phyloP scores from a whole-genome alignment of 306 rosid species.

The Cajanus cajan region DNA sequence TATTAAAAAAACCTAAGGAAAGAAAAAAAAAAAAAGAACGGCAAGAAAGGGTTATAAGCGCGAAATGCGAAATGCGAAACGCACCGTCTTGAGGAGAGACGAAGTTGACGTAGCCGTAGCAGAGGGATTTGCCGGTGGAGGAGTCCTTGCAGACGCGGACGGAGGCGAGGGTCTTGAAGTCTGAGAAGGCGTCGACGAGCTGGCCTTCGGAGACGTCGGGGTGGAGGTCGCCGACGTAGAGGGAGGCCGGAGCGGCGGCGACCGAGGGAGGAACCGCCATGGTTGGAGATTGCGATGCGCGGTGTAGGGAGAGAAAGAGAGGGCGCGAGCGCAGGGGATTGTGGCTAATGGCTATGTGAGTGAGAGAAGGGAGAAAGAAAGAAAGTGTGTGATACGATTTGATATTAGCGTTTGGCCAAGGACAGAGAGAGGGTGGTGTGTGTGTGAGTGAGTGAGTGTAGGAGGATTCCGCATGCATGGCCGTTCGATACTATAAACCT shows the following conservation, averaged over 20 bases:
- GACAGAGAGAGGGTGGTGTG: slow-evolving; percentile 25
- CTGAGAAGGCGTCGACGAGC: slow-evolving; percentile 58
- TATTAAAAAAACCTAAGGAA: neutral
- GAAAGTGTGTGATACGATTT: slow-evolving; percentile 31
- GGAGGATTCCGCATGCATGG: slow-evolving; percentile 65
- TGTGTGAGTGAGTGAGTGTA: slow-evolving; percentile 34
- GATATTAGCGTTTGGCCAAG: neutral
- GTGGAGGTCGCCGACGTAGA: slow-evolving; percentile 86
- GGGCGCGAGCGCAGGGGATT: neutral
- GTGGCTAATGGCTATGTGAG: too few species aligned
- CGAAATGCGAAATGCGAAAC: too few species aligned
- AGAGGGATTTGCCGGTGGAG: slow-evolving; percentile 60
- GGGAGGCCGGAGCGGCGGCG: slow-evolving; percentile 44
- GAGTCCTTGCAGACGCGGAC: slow-evolving; percentile 68
- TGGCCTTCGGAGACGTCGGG: slow-evolving; percentile 54
- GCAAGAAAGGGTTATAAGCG: neutral
- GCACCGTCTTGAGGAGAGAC: slow-evolving; percentile 63
- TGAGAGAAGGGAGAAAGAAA: slow-evolving; percentile 28
- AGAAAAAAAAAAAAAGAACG: neutral
- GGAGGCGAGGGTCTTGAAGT: slow-evolving; percentile 53
- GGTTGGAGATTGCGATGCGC: neutral
- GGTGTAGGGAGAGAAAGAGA: neutral
- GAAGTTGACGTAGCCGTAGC: slow-evolving; percentile 86
- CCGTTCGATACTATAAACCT: slow-evolving; percentile 38
- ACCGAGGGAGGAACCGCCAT: slow-evolving; percentile 64